Evolutionary conservation across 176 grass and related monocot species (phyloP).

Genomic region (Neostapfia colusana): DNA sequence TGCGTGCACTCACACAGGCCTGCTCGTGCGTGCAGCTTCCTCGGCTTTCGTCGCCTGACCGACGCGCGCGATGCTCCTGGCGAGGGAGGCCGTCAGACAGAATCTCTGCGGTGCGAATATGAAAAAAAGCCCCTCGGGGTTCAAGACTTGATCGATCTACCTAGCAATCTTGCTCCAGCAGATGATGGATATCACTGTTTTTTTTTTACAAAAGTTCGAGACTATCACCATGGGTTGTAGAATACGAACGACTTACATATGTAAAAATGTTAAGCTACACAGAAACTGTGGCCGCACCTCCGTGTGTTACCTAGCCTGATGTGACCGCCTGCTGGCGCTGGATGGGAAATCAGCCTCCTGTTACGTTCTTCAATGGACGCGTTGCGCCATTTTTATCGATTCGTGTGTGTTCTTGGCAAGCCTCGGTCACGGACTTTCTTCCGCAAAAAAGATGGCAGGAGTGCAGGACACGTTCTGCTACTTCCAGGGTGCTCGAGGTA

Average conservation of each 20-base stretch:
- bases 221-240: neutral
- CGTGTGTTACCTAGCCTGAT: neutral
- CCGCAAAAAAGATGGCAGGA: no score
- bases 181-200: neutral
- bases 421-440: no score
- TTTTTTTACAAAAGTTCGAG: no score
- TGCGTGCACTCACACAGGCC: neutral
- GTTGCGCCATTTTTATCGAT: no score
- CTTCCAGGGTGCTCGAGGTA: no score
- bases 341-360: no score
- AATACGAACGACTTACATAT: neutral
- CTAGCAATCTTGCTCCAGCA: neutral
- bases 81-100: neutral
- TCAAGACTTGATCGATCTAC: neutral
- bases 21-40: constrained; percentile 35
- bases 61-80: neutral
- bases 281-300: neutral
- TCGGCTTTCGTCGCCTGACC: constrained; percentile 46
- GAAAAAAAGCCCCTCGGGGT: no score
- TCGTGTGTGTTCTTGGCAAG: no score
- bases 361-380: no score
- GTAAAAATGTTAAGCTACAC: neutral
- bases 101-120: neutral
- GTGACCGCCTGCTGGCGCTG: neutral
- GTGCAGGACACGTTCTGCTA: no score